Evolutionary conservation across 2,329 filamentous ascomycete species (phyloP).

Genomic region (Penicillium capsulatum): DNA sequence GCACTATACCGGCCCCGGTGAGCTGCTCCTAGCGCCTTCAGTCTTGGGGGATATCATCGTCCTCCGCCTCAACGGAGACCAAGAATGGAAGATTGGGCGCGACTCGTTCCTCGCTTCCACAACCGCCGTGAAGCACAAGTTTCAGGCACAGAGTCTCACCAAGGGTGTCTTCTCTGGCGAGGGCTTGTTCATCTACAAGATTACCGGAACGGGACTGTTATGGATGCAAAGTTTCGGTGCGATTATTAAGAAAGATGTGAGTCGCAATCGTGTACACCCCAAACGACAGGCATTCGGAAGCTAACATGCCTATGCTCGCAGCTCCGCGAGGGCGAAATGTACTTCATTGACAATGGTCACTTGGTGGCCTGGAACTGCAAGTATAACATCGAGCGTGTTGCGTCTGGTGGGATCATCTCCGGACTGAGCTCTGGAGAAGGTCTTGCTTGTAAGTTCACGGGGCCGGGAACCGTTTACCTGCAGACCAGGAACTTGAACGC

Average conservation of each 20-base stretch:
- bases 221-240: conserved; percentile 94
- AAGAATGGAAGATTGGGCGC: conserved; percentile 74
- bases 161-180: conserved; percentile 95
- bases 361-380: conserved; percentile 96
- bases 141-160: conserved; percentile 76
- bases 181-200: conserved; percentile 84
- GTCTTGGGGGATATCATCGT: conserved; percentile 81
- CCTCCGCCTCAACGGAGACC: conserved; percentile 65
- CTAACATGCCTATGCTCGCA: too few relatives aligned
- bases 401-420: conserved; percentile 91
- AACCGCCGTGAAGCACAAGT: conserved; percentile 80
- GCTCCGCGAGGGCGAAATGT: conserved; percentile 86
- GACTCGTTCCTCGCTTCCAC: conserved; percentile 85
- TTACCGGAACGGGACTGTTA: conserved; percentile 72
- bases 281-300: too few relatives aligned
- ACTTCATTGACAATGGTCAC: conserved; percentile 89
- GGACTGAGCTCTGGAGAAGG: conserved; percentile 77
- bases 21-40: conserved; percentile 76
- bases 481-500: conserved; percentile 81
- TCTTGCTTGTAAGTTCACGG: conserved; percentile 88
- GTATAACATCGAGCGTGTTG: conserved; percentile 83
- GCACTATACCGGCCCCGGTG: conserved; percentile 82
- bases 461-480: conserved; percentile 82
- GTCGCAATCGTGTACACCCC: too few relatives aligned
- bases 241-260: conserved; percentile 87